Base-by-base conservation (phyloP, 371 early-diverging fungal genomes). In the Polyrhizophydium stewartii region DNA sequence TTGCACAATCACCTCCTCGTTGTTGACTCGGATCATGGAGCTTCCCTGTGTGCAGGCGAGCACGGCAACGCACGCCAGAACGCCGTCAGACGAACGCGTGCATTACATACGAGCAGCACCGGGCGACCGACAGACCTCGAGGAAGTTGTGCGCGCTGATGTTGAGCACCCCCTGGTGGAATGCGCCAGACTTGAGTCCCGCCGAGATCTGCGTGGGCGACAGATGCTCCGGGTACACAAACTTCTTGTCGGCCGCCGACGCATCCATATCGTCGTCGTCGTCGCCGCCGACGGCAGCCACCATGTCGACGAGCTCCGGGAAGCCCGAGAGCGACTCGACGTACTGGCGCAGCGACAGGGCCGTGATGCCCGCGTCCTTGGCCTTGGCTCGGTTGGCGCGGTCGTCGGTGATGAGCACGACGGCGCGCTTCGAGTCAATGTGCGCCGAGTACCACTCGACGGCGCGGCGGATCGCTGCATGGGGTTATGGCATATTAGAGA, bases 271-370 rank as follows among this genome's bases (percentile, higher is more conserved):
- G 33, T 79, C 82, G 13, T 78, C 66, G 19, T 67, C 70, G 24
- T 75, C 79, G 28, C 16, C 25, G 24, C 73, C 79, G 16, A 10
- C 25, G 17, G 85, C 78, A 31, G 90, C 86, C 47, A 96, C 77
- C 90, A 96, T 92, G 63, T 96, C 97, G 47, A 89, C 64, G 28
- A 96, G 79, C 68, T 95, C 93, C 1, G 92, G 91, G 45, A 81
- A 65, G 24, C 67, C 76, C 21, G 59, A 56, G 51, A 80, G 61
- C 10, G 71, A 56, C 33, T 73, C 62, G n/a, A 86, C 78, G 55
- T 81, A 88, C 56, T 84, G 75, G 27, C 73, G 65, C 17, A 80
- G 72, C 47, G 87, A 85, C 28, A 73, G 62, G 0, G 85, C 76
- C n/a, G 77, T 70, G 22, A 96, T 65, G 1, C 85, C 87, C 13